Percentiles rank a stretch among this genome's conserved stretches.
Conservation (phyloP, 495 filamentous ascomycete genomes). For the Paragyromitra xinjiangensis region DNA sequence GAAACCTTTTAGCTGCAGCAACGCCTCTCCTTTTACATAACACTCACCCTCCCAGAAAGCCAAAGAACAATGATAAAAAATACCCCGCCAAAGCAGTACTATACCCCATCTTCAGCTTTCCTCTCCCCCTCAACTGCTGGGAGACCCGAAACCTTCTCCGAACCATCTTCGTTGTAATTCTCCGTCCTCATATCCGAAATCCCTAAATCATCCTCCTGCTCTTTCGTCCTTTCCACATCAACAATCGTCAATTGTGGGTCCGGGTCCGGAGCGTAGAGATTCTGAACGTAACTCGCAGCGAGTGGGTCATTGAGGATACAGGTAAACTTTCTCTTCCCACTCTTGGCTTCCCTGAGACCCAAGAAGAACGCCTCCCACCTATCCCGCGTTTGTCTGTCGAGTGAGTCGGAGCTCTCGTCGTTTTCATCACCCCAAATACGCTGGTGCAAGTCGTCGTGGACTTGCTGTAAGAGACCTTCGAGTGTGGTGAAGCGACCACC, state of each 20-base stretch:
- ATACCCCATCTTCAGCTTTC: neutral
- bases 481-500: conserved; percentile 98
- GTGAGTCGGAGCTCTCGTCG: conserved; percentile 73
- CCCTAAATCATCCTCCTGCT: conserved; percentile 92
- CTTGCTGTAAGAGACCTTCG: conserved; percentile 91
- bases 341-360: conserved; percentile 77
- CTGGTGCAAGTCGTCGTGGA: conserved; percentile 83
- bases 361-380: conserved; percentile 85
- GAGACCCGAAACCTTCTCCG: conserved; percentile 38
- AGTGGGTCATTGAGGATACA: conserved; percentile 86
- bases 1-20: conserved; percentile 8
- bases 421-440: conserved; percentile 82
- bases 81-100: conserved; percentile 1
- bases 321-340: conserved; percentile 82
- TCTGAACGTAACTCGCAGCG: conserved; percentile 92
- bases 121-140: conserved; percentile 9
- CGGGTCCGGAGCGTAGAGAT: conserved; percentile 72
- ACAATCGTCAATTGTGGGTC: conserved; percentile 83
- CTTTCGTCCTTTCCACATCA: conserved; percentile 85
- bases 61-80: conserved; percentile 12
- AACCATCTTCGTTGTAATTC: conserved; percentile 73
- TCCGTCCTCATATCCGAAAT: conserved; percentile 92
- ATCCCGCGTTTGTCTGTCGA: conserved; percentile 67
- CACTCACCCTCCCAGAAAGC: conserved; percentile 11
- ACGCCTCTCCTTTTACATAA: neutral